Evolutionary conservation across 139 green algal genomes (phyloP).

Genomic region (Coelastrella sp.): DNA sequence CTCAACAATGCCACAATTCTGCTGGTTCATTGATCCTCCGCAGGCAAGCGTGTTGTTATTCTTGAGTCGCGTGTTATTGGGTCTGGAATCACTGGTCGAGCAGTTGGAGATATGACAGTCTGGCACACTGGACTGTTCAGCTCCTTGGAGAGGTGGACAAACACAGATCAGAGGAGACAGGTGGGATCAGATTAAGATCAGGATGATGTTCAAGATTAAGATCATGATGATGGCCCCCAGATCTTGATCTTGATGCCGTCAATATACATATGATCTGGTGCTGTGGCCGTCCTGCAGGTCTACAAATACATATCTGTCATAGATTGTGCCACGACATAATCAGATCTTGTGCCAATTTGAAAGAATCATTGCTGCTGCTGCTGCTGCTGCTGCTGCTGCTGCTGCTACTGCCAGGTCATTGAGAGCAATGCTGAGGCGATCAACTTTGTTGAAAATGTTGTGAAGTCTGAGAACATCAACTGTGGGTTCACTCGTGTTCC

Average conservation of each 20-base stretch:
- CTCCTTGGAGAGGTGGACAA: constrained; percentile 37
- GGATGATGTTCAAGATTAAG: too few species aligned
- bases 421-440: constrained; percentile 40
- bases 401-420: neutral
- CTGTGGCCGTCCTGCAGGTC: too few species aligned
- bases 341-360: neutral
- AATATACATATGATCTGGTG: too few species aligned
- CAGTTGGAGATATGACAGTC: constrained; percentile 32
- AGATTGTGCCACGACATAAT: too few species aligned
- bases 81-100: constrained; percentile 39
- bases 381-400: neutral
- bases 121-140: constrained; percentile 43
- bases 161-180: constrained; percentile 26
- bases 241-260: too few species aligned
- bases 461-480: constrained; percentile 29
- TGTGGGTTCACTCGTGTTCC: neutral
- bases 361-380: neutral
- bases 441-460: constrained; percentile 32
- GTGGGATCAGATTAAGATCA: neutral
- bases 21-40: neutral
- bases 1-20: neutral
- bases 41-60: constrained; percentile 49
- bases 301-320: too few species aligned
- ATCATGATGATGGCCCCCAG: too few species aligned
- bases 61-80: constrained; percentile 41